Conservation (phyloP, 139 green algal genomes). For the Chlamydomonas sp. region DNA sequence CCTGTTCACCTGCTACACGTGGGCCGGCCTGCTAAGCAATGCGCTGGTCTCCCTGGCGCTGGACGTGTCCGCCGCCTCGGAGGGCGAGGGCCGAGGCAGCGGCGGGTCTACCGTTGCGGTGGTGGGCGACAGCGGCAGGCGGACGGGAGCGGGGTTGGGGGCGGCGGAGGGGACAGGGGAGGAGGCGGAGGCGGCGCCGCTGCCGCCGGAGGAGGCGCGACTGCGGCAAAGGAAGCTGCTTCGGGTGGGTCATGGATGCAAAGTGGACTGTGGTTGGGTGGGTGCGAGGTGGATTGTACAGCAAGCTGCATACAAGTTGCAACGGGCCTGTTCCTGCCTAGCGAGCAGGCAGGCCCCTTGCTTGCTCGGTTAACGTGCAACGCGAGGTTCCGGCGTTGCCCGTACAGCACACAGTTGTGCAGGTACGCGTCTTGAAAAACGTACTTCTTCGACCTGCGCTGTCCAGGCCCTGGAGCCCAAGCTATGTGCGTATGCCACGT, state of each 20-base stretch:
- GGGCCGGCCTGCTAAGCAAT: neutral
- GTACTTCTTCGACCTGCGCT: neutral
- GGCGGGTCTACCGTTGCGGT: neutral
- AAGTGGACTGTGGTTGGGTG: neutral
- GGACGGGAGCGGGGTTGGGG: no score
- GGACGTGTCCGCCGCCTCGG: neutral
- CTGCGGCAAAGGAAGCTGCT: constrained; percentile 2
- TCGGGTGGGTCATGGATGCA: neutral
- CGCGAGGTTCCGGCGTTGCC: no score
- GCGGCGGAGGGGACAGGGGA: no score
- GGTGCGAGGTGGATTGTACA: neutral
- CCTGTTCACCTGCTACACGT: constrained; percentile 11
- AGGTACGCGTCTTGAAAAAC: no score
- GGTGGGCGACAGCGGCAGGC: neutral
- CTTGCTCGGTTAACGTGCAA: no score
- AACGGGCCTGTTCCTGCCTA: no score
- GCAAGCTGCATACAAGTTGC: no score
- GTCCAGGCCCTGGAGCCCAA: constrained; percentile 1
- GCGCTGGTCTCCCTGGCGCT: neutral
- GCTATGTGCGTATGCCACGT: neutral
- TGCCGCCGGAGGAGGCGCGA: neutral
- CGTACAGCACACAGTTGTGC: no score
- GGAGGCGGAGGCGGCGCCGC: neutral
- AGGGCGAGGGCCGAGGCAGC: neutral
- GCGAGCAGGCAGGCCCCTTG: no score